A percentile compares a stretch with the other conserved stretches of the same genome.
Conservation (phyloP, 2,329 filamentous ascomycete genomes). For the Phaeomoniella chlamydospora region DNA sequence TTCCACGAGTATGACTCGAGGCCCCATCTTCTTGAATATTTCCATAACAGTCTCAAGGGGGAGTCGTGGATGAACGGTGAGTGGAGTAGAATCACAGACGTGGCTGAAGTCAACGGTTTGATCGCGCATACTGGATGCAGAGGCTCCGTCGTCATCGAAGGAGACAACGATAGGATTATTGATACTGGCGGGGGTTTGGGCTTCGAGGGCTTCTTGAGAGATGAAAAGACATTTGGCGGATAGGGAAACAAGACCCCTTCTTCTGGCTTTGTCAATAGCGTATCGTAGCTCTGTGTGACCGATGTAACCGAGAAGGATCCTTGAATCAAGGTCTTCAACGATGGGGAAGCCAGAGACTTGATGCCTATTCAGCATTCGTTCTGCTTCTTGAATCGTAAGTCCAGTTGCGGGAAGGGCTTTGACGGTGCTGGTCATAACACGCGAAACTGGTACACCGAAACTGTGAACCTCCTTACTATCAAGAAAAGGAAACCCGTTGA, state of each 20-base stretch:
- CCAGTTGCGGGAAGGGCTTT: slow-evolving; percentile 56
- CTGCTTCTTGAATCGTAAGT: slow-evolving; percentile 60
- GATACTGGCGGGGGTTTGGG: slow-evolving; percentile 7
- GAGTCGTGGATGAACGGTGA: slow-evolving; percentile 80
- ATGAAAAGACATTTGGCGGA: slow-evolving; percentile 61
- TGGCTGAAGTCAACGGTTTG: slow-evolving; percentile 63
- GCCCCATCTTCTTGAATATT: slow-evolving; percentile 94
- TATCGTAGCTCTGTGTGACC: slow-evolving; percentile 85
- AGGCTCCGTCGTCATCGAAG: slow-evolving; percentile 45
- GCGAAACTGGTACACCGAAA: slow-evolving; percentile 84
- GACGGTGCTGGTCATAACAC: slow-evolving; percentile 70
- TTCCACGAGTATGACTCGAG: slow-evolving; percentile 83
- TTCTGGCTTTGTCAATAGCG: slow-evolving; percentile 66
- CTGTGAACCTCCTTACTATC: slow-evolving; percentile 97
- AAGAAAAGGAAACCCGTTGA: slow-evolving; percentile 91
- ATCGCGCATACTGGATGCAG: slow-evolving; percentile 34
- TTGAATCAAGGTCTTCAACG: slow-evolving; percentile 55
- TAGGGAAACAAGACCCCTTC: slow-evolving; percentile 50
- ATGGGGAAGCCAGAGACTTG: slow-evolving; percentile 89
- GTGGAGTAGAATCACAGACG: slow-evolving; percentile 78
- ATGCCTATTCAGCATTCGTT: slow-evolving; percentile 60
- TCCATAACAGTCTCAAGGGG: slow-evolving; percentile 97
- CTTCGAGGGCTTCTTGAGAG: slow-evolving; percentile 29
- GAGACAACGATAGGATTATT: slow-evolving; percentile 27
- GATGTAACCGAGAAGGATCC: slow-evolving; percentile 76